Conservation (phyloP, 2,329 filamentous ascomycete species). For the Coniochaeta hoffmannii region DNA sequence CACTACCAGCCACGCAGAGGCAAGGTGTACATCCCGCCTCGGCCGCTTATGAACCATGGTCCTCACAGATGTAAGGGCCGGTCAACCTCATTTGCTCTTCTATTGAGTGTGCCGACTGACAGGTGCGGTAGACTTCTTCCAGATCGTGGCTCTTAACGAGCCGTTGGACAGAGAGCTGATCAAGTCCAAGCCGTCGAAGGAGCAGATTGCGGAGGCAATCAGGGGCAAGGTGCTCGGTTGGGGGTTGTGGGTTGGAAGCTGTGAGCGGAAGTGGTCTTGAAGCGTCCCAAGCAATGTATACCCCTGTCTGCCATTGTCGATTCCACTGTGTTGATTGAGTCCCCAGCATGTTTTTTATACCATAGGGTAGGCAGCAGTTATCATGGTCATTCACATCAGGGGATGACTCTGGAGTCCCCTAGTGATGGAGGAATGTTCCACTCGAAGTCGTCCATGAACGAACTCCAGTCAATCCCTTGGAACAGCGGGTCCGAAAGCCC, state of each 20-base stretch:
- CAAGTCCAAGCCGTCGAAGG: slow-evolving; percentile 28
- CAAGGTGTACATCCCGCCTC: slow-evolving; percentile 35
- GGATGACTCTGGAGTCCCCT: neutral
- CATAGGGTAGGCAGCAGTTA: neutral
- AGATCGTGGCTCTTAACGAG: slow-evolving; percentile 38
- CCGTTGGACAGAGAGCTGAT: slow-evolving; percentile 29
- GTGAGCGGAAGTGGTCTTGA: slow-evolving; percentile 30
- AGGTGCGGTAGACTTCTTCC: slow-evolving; percentile 33
- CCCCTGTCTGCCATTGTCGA: neutral
- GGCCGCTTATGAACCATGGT: slow-evolving; percentile 41
- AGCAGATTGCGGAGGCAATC: slow-evolving; percentile 34
- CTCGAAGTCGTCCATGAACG: slow-evolving; percentile 43
- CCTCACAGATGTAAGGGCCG: slow-evolving; percentile 39
- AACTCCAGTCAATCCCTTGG: slow-evolving; percentile 41
- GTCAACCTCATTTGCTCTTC: too few relatives aligned
- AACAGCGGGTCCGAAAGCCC: slow-evolving; percentile 23
- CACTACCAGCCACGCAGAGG: slow-evolving; percentile 32
- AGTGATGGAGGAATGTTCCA: slow-evolving; percentile 21
- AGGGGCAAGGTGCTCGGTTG: slow-evolving; percentile 40
- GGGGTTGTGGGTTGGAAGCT: slow-evolving; percentile 39
- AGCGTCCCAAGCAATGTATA: slow-evolving; percentile 1
- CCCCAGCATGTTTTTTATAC: neutral
- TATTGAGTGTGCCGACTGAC: neutral
- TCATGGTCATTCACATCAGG: neutral
- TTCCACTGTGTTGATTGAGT: neutral